Conservation (phyloP, 805 yeast genomes). For the Zygotorulaspora danielsina region DNA sequence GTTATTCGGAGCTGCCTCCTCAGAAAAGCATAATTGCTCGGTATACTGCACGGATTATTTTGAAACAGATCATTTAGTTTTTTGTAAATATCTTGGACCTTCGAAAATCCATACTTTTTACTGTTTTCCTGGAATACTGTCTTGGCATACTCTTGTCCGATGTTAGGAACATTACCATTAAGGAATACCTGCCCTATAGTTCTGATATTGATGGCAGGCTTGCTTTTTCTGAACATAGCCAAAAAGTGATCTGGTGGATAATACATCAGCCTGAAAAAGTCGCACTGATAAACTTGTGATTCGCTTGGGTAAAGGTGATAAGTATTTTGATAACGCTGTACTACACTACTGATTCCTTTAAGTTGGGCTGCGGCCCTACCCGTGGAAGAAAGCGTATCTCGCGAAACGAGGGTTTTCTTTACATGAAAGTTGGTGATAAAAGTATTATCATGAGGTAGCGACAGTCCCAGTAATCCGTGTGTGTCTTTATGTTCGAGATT, state of each 20-base stretch:
- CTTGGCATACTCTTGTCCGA: slow-evolving; percentile 2
- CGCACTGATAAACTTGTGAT: slow-evolving; percentile 22
- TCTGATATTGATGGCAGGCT: slow-evolving; percentile 28
- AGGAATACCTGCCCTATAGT: slow-evolving; percentile 16
- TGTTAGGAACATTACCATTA: slow-evolving; percentile 19
- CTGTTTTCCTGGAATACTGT: slow-evolving; percentile 8
- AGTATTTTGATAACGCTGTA: slow-evolving; percentile 12
- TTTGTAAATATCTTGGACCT: slow-evolving; percentile 10
- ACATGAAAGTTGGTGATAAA: slow-evolving; percentile 3
- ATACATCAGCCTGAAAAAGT: slow-evolving; percentile 24
- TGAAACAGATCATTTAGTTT: slow-evolving; percentile 9
- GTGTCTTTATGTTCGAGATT: not conserved
- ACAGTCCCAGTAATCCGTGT: not conserved
- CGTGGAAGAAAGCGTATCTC: slow-evolving; percentile 1
- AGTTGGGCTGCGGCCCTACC: slow-evolving; percentile 6
- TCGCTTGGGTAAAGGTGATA: slow-evolving; percentile 13
- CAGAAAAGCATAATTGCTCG: slow-evolving; percentile 27
- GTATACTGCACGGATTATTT: slow-evolving; percentile 17
- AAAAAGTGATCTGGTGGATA: slow-evolving; percentile 32
- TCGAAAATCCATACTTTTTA: slow-evolving; percentile 10
- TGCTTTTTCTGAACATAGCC: slow-evolving; percentile 28
- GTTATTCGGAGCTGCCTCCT: slow-evolving; percentile 20
- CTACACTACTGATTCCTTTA: slow-evolving; percentile 11
- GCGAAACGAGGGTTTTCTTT: not conserved
- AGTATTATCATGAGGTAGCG: slow-evolving; percentile 4